Evolutionary conservation across 192 early-diverging fungal genomes (phyloP).

Genomic region (Coemansia sp.): DNA sequence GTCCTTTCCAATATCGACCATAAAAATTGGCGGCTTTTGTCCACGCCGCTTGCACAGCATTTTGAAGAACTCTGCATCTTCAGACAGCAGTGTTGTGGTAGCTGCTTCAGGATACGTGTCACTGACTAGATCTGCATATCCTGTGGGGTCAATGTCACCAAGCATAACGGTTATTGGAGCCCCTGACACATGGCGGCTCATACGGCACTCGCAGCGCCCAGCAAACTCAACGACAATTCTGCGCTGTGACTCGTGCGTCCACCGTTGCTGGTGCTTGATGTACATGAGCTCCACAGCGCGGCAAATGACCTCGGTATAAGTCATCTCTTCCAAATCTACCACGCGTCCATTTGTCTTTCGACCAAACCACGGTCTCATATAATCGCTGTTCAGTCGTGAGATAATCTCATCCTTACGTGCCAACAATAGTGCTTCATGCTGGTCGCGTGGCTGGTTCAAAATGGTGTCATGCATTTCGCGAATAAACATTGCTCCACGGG

Average conservation of each 20-base stretch:
- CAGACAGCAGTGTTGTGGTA: constrained; percentile 16
- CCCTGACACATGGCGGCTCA: constrained; percentile 15
- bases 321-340: constrained; percentile 89
- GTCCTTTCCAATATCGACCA: constrained; percentile 81
- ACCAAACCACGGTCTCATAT: constrained; percentile 91
- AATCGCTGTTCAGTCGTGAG: constrained; percentile 66
- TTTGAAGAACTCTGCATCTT: constrained; percentile 41
- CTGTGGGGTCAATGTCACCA: not conserved
- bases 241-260: constrained; percentile 75
- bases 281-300: constrained; percentile 85
- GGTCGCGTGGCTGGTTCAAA: constrained; percentile 79
- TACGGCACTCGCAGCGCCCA: constrained; percentile 64
- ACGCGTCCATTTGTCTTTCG: constrained; percentile 71
- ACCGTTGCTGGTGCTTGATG: constrained; percentile 70
- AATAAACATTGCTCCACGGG: constrained; percentile 75
- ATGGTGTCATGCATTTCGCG: constrained; percentile 80
- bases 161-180: constrained; percentile 74
- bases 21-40: constrained; percentile 88
- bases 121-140: constrained; percentile 22
- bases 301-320: constrained; percentile 81
- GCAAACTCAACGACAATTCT: constrained; percentile 72
- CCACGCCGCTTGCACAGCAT: constrained; percentile 58
- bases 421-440: constrained; percentile 68
- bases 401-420: constrained; percentile 78
- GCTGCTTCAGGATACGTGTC: constrained; percentile 13